Base-by-base conservation (phyloP, 306 rosid species). In the Carpinus viminea region DNA sequence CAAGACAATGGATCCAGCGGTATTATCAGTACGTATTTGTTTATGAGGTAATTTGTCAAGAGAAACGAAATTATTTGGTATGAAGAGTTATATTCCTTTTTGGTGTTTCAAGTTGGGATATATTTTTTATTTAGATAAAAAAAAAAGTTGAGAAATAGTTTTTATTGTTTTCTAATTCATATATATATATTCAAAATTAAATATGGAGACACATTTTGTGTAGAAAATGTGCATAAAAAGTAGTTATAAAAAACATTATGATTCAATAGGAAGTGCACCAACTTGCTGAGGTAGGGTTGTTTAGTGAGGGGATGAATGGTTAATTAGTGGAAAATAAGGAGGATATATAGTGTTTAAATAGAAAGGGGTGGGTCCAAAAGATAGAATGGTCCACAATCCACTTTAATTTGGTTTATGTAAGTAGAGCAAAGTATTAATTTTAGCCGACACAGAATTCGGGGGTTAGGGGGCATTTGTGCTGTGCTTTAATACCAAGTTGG, bases 401-500 rank as follows among this genome's bases (percentile, higher is more conserved):
- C 34, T 45, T 38, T 64, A 46, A 7, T 55, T 13, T 70, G 13
- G 7, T 56, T 54, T 24, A 68, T 34, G 20, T 31, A 64, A 34
- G 21, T 62, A 62, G 72, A 15, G 20, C 72, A 8, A 66, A n/a
- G 45, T 16, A 47, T 57, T 21, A 57, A 52, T 17, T 66, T 48
- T 24, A n/a, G 81, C 72, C 78, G 75, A 71, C 81, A 79, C 11
- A 51, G 5, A 56, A 62, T 48, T 76, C 65, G 65, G 72, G 8
- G 15, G 74, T 56, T 47, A 26, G 78, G 75, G 76, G 18, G 75
- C 62, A 65, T 61, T 53, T 52, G 36, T 21, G 83, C 73, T 66
- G 53, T 16, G 38, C 84, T 48, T 76, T 83, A 31, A 54, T 76
- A 10, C 17, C 72, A 1, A 68, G 51, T 48, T 54, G 50, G 75